Evolutionary conservation across 2,329 filamentous ascomycete species (phyloP), one percentile per base, ranked within the genome.

Genomic region (Knufia petricola): DNA sequence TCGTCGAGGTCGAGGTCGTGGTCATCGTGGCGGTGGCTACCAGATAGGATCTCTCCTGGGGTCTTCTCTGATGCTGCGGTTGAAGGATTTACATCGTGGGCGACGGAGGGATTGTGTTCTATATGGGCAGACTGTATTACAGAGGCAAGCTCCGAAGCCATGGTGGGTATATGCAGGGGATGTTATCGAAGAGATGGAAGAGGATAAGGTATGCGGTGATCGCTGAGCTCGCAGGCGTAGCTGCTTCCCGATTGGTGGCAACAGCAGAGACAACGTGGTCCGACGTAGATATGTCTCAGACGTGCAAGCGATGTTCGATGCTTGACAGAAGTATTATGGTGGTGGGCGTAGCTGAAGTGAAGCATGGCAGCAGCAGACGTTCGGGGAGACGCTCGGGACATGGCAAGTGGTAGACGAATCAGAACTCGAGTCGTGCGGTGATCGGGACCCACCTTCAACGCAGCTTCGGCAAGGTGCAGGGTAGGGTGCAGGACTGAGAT

Each of bases 61-160:
- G 76, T 66, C 65, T 80, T 84, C 55, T 72, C 69, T 42, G 82
- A 85, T 45, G 83, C 79, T 45, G 84, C 75, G 17, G 87, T 90
- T 31, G 85, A 80, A 8, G 87, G 87, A 63, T 89, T 89, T 60
- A 87, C 63, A 69, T 95, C 88, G 70, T 86, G 84, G 42, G 63
- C 65, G 3, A 82, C 75, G 32, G 85, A 86, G 0, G 88, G 88
- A 46, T 80, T 62, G 40, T 71, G 76, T 54, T 86, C 83, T 68
- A 95, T 82, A 61, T 84, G 85, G 28, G 81, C 85, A 13, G 84
- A 81, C 66, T 95, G 89, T 55, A 95, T 71, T 28, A 84, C 84
- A 60, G 86, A 85, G 39, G 86, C 85, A 50, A 90, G 69, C 63
- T 92, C 79, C 20, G 79, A 67, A 28, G 74, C 64, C 76, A 84